Evolutionary conservation across 176 grass and related monocot species (phyloP), one percentile per base, ranked within the genome.

Genomic region (Calamus simplicifolius): DNA sequence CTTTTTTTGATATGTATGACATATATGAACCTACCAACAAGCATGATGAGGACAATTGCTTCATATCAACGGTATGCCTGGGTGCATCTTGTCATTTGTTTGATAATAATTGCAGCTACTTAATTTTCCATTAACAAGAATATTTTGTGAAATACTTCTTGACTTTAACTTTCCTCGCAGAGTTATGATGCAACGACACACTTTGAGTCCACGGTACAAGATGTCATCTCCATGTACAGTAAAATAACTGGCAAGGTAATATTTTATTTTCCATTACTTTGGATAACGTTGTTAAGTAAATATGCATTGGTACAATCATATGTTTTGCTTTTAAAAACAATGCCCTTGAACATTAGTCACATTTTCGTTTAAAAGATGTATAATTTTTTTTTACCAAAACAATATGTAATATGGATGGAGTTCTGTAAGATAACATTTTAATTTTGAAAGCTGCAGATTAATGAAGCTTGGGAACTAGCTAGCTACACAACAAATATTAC

Each of bases 121-220:
- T 8, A 53, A 17, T 51, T 27, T 62, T 14, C 18, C 2, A 17
- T 19, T 54, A 16, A 54, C 27, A 50, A 31, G 25, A 1, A 29
- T 29, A 29, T 29, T 29, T 29, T 4, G 28, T 29, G 28, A 29
- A 29, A 23, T 23, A 3, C 28, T 29, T 4, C 28, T 29, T 29
- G 4, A 35, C 8, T 35, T 35, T 35, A 7, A 35, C 8, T 35
- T 35, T 54, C 27, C 13, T 61, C 82, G 56, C 83, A 96, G 83
- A 96, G 83, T 69, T 96, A 96, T 58, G 92, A 96, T 78, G 76
- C 92, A 28, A 96, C 86, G 18, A 96, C 87, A 65, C 92, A 96
- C 65, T 96, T 96, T 54, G 92, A 96, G 61, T 88, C 92, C 27
- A 96, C 92, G 29, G 92, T 96, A 51, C 65, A 63, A 60, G 92